These are phyloP conservation scores for Rhodamnia rubescens DNA, from an alignment of 345 rosid genomes.

Conservation along the genomic window DNA sequence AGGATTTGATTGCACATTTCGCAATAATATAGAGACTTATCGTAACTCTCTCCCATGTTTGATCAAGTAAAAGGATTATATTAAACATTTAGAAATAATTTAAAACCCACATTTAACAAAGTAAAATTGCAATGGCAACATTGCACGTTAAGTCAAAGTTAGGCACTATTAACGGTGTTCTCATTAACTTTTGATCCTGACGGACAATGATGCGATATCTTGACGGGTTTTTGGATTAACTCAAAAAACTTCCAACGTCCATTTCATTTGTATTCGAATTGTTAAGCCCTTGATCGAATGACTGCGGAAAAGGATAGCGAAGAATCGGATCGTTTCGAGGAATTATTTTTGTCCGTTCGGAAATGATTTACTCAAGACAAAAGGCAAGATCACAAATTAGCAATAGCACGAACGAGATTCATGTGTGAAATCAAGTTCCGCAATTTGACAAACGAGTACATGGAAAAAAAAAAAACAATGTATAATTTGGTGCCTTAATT, in stretches of 20 bases:
- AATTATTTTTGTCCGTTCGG: background rate
- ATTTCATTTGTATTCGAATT: too few species aligned
- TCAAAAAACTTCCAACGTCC: too few species aligned
- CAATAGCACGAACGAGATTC: background rate
- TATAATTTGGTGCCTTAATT: background rate
- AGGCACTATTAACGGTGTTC: too few species aligned
- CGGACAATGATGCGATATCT: too few species aligned
- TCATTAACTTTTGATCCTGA: too few species aligned
- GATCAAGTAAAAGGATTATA: background rate
- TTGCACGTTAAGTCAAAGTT: too few species aligned
- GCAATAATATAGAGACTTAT: fast-evolving
- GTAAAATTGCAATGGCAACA: too few species aligned
- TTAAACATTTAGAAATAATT: background rate
- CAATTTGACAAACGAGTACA: background rate
- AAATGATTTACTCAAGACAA: background rate
- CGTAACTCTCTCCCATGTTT: background rate
- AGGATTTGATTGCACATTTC: fast-evolving
- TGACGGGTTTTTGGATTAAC: too few species aligned
- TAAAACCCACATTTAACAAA: too few species aligned
- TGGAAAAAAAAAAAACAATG: background rate
- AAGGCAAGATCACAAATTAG: background rate
- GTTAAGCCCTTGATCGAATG: background rate
- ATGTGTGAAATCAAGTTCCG: background rate
- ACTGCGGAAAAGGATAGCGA: background rate
- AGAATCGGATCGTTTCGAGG: background rate